phyloP scores from a whole-genome alignment of 108 stramenopile genomes.

The Nitzschia sp. region DNA sequence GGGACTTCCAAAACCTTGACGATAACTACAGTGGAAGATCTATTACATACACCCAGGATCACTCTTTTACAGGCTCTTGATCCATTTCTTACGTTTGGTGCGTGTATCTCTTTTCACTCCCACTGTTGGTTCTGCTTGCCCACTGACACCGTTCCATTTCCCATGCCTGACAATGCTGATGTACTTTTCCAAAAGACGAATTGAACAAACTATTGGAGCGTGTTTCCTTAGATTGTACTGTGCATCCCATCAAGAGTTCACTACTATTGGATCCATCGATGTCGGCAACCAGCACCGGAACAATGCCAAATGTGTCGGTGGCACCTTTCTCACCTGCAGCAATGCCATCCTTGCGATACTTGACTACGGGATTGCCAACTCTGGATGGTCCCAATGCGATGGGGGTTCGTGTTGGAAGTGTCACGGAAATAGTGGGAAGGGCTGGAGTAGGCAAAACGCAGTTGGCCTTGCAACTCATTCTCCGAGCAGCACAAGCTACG shows the following conservation, averaged over 20 bases:
- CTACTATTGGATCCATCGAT: no score
- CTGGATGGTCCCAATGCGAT: slow-evolving; percentile 52
- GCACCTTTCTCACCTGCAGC: slow-evolving; percentile 13
- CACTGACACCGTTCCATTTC: no score
- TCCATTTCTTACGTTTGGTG: slow-evolving; percentile 69
- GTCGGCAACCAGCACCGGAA: no score
- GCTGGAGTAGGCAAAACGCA: slow-evolving; percentile 84
- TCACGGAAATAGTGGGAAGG: slow-evolving; percentile 74
- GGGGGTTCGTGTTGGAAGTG: slow-evolving; percentile 60
- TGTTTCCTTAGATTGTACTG: no score
- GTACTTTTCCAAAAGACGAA: no score
- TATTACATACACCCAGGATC: slow-evolving; percentile 44
- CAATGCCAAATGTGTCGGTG: no score
- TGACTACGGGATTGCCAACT: slow-evolving; percentile 57
- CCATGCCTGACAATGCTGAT: no score
- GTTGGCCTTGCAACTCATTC: slow-evolving; percentile 66
- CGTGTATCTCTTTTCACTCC: slow-evolving; percentile 6
- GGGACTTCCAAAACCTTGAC: slow-evolving; percentile 41
- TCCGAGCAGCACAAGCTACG: slow-evolving; percentile 52
- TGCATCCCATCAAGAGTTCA: no score
- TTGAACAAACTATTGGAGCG: no score
- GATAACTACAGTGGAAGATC: slow-evolving; percentile 38
- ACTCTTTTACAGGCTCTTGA: slow-evolving; percentile 59
- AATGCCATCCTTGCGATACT: slow-evolving; percentile 27
- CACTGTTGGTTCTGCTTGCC: no score